Base-by-base conservation (phyloP, 306 rosid species). In the Pyrus communis region DNA sequence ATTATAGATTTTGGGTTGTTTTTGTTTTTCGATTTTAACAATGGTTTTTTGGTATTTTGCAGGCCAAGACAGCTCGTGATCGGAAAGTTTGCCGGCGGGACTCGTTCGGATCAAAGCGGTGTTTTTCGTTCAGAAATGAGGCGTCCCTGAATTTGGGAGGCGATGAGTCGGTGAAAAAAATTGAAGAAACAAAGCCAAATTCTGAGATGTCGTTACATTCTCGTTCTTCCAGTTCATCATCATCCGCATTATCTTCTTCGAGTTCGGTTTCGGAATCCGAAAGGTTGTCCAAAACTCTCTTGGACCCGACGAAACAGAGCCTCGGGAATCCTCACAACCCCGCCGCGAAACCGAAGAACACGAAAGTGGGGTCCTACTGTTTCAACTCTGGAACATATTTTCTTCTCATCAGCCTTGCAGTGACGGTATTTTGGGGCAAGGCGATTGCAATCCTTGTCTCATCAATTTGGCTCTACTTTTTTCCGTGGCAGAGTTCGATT, bases 351-450 rank as follows among this genome's bases (percentile, higher is more conserved):
- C 14, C 43, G 0, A 28, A 27, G 23, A 21, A 35, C 43, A 38
- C 67, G 52, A 22, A 74, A 9, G 75, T 45, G 80, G 62, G 43
- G 3, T 74, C 82, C 31, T 27, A 45, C 17, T 64, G 69, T 23
- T 31, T 74, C 62, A 67, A 77, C n/a, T 51, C 51, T 5, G 91
- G 87, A 52, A 12, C 84, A 21, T 67, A 17, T 54, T 38, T 89
- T 82, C n/a, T 90, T 83, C 67, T 87, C 18, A 28, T 86, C 21
- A 84, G 88, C 86, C 84, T 92, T 4, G 71, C 58, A 19, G 23
- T 88, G 11, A 92, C 93, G 11, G 76, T 89, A 13, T 33, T 83
- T 49, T 82, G 84, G 70, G 97, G 96, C 18, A 92, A 80, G 88
- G 14, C 52, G 33, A 67, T 64, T 67, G 90, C 83, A 11, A 73